Evolutionary conservation across 169 alveolate species (phyloP).

Genomic region (Plasmodium coatneyi): DNA sequence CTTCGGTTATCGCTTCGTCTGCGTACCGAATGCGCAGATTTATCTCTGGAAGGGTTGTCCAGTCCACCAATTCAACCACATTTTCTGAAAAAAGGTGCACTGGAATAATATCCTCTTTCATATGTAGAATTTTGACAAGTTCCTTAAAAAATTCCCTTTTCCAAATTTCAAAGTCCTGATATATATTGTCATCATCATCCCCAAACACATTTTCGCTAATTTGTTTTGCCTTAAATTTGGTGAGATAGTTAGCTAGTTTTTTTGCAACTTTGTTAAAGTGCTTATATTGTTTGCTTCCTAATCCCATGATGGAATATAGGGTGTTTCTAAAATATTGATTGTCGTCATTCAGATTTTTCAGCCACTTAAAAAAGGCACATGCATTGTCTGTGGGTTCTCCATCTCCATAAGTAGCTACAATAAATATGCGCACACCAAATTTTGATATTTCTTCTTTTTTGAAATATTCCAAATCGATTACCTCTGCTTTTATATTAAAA

Average conservation of each 20-base stretch:
- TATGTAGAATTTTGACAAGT: conserved; percentile 33
- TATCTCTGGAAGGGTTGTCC: conserved; percentile 33
- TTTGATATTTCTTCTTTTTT: conserved; percentile 63
- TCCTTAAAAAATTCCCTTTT: conserved; percentile 41
- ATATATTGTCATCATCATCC: conserved; percentile 82
- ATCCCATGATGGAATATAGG: conserved; percentile 80
- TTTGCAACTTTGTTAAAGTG: conserved; percentile 83
- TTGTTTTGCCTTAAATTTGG: conserved; percentile 76
- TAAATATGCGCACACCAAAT: conserved; percentile 75
- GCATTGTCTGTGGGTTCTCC: conserved; percentile 89
- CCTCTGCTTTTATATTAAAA: conserved; percentile 40
- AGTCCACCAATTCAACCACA: conserved; percentile 70
- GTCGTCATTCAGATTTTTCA: conserved; percentile 63
- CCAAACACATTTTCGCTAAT: conserved; percentile 78
- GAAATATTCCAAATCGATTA: conserved; percentile 78
- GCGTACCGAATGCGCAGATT: conserved; percentile 5
- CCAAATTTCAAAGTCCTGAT: conserved; percentile 86
- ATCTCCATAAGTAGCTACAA: conserved; percentile 87
- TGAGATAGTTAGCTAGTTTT: conserved; percentile 68
- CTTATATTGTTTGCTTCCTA: conserved; percentile 82
- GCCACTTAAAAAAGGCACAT: conserved; percentile 79
- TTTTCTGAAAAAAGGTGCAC: not conserved
- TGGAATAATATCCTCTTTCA: conserved; percentile 3
- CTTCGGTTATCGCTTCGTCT: conserved; percentile 5
- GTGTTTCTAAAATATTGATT: conserved; percentile 54